phyloP scores from a whole-genome alignment of 2,329 filamentous ascomycete species.

The Thelonectria blattea region DNA sequence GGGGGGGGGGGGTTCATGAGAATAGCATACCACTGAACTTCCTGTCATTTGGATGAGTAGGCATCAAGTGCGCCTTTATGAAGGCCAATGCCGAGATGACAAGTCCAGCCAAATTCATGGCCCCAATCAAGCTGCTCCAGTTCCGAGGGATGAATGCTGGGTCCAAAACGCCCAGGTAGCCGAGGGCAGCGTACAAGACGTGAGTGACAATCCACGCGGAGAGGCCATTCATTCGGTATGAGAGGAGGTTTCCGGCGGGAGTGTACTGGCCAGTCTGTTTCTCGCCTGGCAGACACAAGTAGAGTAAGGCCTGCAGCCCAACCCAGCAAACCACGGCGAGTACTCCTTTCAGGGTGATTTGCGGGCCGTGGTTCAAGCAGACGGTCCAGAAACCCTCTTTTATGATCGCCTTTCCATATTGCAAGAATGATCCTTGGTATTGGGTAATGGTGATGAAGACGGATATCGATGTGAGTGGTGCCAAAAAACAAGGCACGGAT shows the following conservation, averaged over 20 bases:
- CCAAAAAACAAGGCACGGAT: constrained; percentile 33
- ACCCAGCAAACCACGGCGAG: constrained; percentile 22
- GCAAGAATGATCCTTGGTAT: constrained; percentile 30
- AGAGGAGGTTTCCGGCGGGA: constrained; percentile 50
- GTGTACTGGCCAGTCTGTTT: constrained; percentile 46
- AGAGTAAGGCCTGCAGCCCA: constrained; percentile 25
- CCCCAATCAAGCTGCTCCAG: constrained; percentile 48
- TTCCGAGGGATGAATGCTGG: constrained; percentile 49
- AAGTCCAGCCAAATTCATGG: constrained; percentile 45
- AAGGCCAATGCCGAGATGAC: constrained; percentile 39
- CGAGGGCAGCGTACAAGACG: constrained; percentile 36
- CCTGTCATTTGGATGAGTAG: constrained; percentile 48
- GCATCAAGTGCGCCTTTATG: constrained; percentile 47
- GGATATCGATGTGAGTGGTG: constrained; percentile 30
- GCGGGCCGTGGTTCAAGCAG: constrained; percentile 25
- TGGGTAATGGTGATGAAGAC: constrained; percentile 33
- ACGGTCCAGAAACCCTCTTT: constrained; percentile 29
- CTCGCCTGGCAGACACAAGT: constrained; percentile 21
- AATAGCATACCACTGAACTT: constrained; percentile 48
- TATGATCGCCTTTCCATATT: constrained; percentile 14
- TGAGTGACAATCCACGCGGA: constrained; percentile 49
- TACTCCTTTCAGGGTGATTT: constrained; percentile 23
- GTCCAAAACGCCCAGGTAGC: constrained; percentile 42
- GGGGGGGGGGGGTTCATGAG: no score
- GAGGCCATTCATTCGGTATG: constrained; percentile 52